phyloP scores from a whole-genome alignment of 768 basidiomycete species.

The Podaxis rugospora region DNA sequence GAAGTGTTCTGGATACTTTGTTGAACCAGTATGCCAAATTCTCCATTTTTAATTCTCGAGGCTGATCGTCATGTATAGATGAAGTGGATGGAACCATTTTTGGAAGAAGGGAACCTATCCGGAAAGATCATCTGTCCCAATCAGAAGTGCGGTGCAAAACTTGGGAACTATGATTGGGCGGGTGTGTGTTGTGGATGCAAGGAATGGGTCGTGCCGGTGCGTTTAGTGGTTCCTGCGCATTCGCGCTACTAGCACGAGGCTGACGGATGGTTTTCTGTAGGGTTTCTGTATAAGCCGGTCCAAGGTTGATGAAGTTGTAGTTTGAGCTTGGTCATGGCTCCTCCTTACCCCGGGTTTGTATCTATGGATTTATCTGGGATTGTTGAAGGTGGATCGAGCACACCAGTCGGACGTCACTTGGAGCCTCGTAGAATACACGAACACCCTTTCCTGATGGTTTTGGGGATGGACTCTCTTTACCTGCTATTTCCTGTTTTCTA shows the following conservation, averaged over 20 bases:
- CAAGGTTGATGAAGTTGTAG: slow-evolving; percentile 59
- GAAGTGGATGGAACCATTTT: slow-evolving; percentile 92
- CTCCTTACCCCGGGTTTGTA: background rate
- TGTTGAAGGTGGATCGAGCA: too few species aligned
- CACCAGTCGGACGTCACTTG: too few species aligned
- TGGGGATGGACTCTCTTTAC: too few species aligned
- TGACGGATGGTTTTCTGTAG: slow-evolving; percentile 21
- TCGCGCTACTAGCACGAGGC: background rate
- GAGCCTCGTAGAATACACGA: too few species aligned
- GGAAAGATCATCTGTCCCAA: slow-evolving; percentile 95
- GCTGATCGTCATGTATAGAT: slow-evolving; percentile 42
- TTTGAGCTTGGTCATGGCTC: background rate
- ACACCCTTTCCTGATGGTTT: too few species aligned
- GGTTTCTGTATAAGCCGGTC: slow-evolving; percentile 67
- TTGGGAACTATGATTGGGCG: slow-evolving; percentile 98
- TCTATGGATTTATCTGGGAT: background rate
- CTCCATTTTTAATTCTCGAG: background rate
- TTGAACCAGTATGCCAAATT: slow-evolving; percentile 74
- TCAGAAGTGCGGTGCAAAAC: slow-evolving; percentile 82
- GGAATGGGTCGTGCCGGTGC: slow-evolving; percentile 88
- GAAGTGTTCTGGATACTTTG: slow-evolving; percentile 94
- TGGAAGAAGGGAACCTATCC: slow-evolving; percentile 68
- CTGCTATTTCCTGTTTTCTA: too few species aligned
- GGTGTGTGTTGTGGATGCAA: slow-evolving; percentile 89
- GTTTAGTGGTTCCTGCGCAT: slow-evolving; percentile 22